Conservation (phyloP, 2,329 filamentous ascomycete genomes). For the Microthyrium microscopicum region DNA sequence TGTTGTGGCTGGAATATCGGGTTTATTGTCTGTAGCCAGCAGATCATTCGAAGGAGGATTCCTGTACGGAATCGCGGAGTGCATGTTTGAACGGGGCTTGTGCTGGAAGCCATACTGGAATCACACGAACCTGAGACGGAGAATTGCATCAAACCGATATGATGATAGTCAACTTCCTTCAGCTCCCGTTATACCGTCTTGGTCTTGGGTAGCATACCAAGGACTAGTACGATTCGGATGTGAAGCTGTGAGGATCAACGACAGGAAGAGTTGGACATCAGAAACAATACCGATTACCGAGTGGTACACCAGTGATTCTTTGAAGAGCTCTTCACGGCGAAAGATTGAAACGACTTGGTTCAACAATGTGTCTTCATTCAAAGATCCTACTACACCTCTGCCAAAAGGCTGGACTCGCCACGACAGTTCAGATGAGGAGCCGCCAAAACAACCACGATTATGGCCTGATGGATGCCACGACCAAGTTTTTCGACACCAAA, state of each 20-base stretch:
- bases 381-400: background rate
- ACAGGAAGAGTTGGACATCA: background rate
- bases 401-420: conserved; percentile 2
- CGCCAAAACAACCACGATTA: too few relatives aligned
- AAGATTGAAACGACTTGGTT: background rate
- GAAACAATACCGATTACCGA: conserved; percentile 3
- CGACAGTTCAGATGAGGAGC: background rate
- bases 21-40: conserved; percentile 6
- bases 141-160: background rate
- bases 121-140: background rate
- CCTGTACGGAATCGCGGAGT: conserved; percentile 10
- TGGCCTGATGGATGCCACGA: background rate
- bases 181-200: conserved; percentile 1
- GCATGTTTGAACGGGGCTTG: conserved; percentile 11
- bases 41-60: conserved; percentile 9
- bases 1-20: conserved; percentile 9
- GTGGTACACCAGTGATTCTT: conserved; percentile 1
- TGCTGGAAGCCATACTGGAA: conserved; percentile 9
- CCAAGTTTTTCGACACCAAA: background rate
- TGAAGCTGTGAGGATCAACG: background rate
- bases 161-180: background rate
- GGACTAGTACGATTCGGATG: background rate
- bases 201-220: conserved; percentile 8
- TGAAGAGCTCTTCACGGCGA: background rate
- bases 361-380: background rate